phyloP scores from a whole-genome alignment of 176 grass and related monocot genomes.

The Cocos nucifera region DNA sequence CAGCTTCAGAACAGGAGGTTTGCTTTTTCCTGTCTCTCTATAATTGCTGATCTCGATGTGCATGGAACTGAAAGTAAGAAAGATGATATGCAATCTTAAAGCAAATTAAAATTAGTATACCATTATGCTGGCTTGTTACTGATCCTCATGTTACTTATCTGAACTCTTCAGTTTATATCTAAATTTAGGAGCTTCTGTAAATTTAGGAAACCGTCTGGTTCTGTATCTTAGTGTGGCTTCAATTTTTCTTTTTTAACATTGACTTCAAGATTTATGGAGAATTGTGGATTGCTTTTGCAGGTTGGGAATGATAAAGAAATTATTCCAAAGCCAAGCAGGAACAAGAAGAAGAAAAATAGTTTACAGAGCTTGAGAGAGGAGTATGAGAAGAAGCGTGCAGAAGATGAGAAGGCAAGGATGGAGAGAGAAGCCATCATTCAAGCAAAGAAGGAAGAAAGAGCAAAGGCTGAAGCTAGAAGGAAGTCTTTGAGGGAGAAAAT shows the following conservation, averaged over 20 bases:
- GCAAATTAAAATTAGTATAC: too few relatives aligned
- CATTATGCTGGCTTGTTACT: too few relatives aligned
- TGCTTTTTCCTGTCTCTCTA: slow-evolving; percentile 7
- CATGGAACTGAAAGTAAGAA: too few relatives aligned
- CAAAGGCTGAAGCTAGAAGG: slow-evolving; percentile 47
- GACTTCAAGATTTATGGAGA: too few relatives aligned
- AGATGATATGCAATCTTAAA: too few relatives aligned
- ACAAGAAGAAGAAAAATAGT: slow-evolving; percentile 37
- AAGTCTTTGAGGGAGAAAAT: slow-evolving; percentile 61
- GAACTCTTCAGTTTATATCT: too few relatives aligned
- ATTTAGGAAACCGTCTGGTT: too few relatives aligned
- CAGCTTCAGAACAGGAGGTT: slow-evolving; percentile 38
- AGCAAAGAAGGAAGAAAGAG: slow-evolving; percentile 40
- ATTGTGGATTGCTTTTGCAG: neutral
- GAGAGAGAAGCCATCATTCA: slow-evolving; percentile 48
- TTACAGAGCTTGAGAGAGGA: slow-evolving; percentile 56
- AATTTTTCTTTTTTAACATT: too few relatives aligned
- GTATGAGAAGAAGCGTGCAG: slow-evolving; percentile 61
- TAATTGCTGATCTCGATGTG: neutral
- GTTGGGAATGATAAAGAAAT: slow-evolving; percentile 17
- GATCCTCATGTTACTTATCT: too few relatives aligned
- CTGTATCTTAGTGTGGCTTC: too few relatives aligned
- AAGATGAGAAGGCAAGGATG: slow-evolving; percentile 60
- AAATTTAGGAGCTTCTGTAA: too few relatives aligned
- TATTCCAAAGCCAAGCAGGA: slow-evolving; percentile 21